phyloP scores from a whole-genome alignment of 1,284 basidiomycete genomes.

The Tremellales sp. region DNA sequence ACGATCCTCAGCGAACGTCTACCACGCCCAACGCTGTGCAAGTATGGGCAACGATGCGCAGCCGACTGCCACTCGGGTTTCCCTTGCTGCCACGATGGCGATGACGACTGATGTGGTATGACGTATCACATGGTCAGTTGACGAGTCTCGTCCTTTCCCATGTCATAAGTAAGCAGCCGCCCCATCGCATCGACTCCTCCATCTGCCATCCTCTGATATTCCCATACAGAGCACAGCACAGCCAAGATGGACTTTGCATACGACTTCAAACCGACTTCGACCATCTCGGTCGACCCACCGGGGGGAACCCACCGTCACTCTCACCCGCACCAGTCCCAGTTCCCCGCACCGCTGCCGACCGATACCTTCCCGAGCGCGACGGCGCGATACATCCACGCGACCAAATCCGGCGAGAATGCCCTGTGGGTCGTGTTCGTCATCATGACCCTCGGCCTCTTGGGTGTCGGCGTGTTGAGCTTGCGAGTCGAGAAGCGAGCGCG shows the following conservation, averaged over 20 bases:
- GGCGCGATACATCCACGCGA: conserved; percentile 19
- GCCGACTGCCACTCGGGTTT: too few relatives aligned
- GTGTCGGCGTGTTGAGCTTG: conserved; percentile 26
- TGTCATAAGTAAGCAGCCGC: too few relatives aligned
- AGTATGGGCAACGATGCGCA: too few relatives aligned
- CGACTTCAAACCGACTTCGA: conserved; percentile 23
- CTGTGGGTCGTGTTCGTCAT: conserved; percentile 40
- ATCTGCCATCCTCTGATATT: not conserved
- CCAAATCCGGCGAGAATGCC: conserved; percentile 25
- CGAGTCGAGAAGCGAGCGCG: conserved; percentile 35
- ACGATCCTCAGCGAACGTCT: too few relatives aligned
- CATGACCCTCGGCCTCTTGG: conserved; percentile 34
- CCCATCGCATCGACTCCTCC: too few relatives aligned
- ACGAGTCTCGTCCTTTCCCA: too few relatives aligned
- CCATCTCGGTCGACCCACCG: conserved; percentile 37
- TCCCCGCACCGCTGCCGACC: conserved; percentile 24
- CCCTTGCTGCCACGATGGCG: too few relatives aligned
- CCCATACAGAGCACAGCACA: not conserved
- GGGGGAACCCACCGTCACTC: conserved; percentile 32
- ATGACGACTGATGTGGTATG: too few relatives aligned
- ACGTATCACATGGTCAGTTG: too few relatives aligned
- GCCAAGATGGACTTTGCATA: conserved; percentile 21
- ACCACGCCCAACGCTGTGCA: too few relatives aligned
- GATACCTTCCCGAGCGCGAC: conserved; percentile 22
- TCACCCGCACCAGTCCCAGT: conserved; percentile 12